Conservation (phyloP, 441 rosid species). For the Brassica hybrid region DNA sequence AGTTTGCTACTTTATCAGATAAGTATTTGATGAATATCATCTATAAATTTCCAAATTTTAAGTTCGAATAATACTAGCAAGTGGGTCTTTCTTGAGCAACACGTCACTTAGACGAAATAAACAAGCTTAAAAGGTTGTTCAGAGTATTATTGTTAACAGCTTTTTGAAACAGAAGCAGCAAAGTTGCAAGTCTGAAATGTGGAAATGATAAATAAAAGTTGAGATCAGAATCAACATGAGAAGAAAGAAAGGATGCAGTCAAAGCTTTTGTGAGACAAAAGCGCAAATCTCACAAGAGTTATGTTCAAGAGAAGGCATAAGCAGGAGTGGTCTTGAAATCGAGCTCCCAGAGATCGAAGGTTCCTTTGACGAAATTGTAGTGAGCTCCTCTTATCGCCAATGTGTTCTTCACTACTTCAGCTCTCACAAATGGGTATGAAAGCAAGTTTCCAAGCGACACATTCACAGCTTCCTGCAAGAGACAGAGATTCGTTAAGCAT, state of each 20-base stretch:
- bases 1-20: too few species aligned
- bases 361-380: conserved; percentile 69
- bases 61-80: not conserved
- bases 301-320: too few species aligned
- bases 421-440: too few species aligned
- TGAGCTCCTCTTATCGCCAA: conserved; percentile 79
- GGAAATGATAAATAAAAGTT: conserved; percentile 3
- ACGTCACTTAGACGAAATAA: not conserved
- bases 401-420: too few species aligned
- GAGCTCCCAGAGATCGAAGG: too few species aligned
- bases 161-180: conserved; percentile 24
- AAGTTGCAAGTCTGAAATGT: conserved; percentile 15
- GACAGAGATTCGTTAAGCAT: too few species aligned
- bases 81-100: not conserved
- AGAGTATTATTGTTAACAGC: conserved; percentile 32
- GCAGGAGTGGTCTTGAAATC: too few species aligned
- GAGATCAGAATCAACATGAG: conserved; percentile 34
- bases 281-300: not conserved
- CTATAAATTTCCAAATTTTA: not conserved
- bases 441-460: too few species aligned
- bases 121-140: conserved; percentile 14
- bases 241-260: conserved; percentile 10
- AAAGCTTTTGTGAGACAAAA: conserved; percentile 15
- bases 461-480: too few species aligned
- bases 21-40: not conserved